These are phyloP conservation scores for Fusarium duplospermum DNA, from an alignment of 2,329 filamentous ascomycete species.

Conservation along the genomic window DNA sequence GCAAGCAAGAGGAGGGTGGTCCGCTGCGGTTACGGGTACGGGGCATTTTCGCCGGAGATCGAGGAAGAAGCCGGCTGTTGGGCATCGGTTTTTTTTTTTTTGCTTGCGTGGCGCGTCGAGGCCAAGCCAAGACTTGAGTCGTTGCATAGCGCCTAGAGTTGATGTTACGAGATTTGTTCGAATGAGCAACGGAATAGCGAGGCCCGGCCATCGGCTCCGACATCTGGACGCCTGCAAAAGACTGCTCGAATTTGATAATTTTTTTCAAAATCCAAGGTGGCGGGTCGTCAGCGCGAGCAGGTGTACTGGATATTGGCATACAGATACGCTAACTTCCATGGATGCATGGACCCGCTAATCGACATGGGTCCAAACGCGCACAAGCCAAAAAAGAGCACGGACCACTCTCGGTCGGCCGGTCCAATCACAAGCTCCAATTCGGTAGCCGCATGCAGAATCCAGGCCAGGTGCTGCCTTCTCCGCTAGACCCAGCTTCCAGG, in stretches of 20 bases:
- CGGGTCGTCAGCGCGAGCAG: slow-evolving; percentile 14
- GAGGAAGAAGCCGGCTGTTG: not conserved
- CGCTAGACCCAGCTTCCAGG: slow-evolving; percentile 19
- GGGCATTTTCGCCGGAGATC: not conserved
- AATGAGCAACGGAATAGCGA: slow-evolving; percentile 5
- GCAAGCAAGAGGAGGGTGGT: slow-evolving; percentile 4
- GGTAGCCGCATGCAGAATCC: slow-evolving; percentile 42
- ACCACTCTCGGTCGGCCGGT: slow-evolving; percentile 22
- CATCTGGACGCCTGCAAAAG: slow-evolving; percentile 2
- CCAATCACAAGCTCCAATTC: slow-evolving; percentile 38
- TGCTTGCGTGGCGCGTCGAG: slow-evolving; percentile 11
- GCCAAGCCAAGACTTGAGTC: slow-evolving; percentile 20
- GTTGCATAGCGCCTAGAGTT: slow-evolving; percentile 20
- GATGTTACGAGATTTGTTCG: slow-evolving; percentile 34
- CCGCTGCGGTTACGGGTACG: not conserved
- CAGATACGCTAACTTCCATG: slow-evolving; percentile 14
- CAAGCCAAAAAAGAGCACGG: slow-evolving; percentile 27
- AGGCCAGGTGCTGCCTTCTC: slow-evolving; percentile 11
- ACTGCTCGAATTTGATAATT: not conserved
- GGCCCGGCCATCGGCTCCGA: slow-evolving; percentile 43
- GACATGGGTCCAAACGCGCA: slow-evolving; percentile 28
- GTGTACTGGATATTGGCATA: slow-evolving; percentile 38
- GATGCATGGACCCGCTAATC: slow-evolving; percentile 30
- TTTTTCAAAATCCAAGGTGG: slow-evolving; percentile 24
- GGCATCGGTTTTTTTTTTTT: not conserved